Base-by-base conservation (phyloP, 495 filamentous ascomycete genomes). In the Penicillium arizonense region DNA sequence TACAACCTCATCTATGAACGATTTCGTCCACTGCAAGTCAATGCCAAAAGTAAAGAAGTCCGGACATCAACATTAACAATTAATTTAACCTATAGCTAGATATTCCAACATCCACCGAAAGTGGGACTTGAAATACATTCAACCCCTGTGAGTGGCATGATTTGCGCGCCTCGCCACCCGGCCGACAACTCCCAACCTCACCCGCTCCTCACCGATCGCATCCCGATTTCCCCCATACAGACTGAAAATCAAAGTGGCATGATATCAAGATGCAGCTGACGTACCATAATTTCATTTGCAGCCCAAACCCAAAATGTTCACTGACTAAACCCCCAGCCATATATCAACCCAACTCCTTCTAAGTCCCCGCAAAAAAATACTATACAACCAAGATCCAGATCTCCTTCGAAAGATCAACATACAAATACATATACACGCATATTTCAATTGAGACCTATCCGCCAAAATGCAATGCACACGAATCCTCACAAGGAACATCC, bases 391-490 rank as follows among this genome's bases (percentile, higher is more conserved):
- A 34, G 11, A 35, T 35, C 44, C 14, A 14, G 5, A 30, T 30
- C 28, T 30, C 6, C 28, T 30, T 8, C 8, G 1, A 8, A 30
- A 30, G 6, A 10, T 8, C 28, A 2, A 30, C 28, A 51, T 36
- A 20, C 40, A 24, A 18, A 37, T 24, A 13, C 35, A 26, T 26
- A 23, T 40, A 34, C 14, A 14, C 44, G 10, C 23, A 13, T 23
- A 14, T 7, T 3, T 37, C 41, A 28, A 32, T 5, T 20, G 7
- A 40, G 16, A 46, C 12, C 33, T 12, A 21, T 18, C 18, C 18
- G 33, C 46, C 34, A 44, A 26, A 34, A 56, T 55, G 50, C 58
- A 61, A 49, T 56, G 44, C 30, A 61, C 39, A 12, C 47, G 54
- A 43, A 37, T 53, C 8, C 10, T 61, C 37, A 41, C 50, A 9